Conservation (phyloP, 2,329 filamentous ascomycete genomes). For the Bertia moriformis region DNA sequence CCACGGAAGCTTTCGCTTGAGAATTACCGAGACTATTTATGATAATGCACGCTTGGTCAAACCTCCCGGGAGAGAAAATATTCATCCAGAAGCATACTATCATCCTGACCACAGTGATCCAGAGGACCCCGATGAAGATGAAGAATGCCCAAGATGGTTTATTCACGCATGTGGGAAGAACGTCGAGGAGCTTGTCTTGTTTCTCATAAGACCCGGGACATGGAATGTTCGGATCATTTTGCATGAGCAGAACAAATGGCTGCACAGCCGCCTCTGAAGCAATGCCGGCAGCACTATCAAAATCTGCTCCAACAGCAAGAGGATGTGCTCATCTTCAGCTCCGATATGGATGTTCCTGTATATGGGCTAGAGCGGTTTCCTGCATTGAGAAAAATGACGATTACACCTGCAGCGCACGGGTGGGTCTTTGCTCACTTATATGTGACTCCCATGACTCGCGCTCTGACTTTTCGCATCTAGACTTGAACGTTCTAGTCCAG, state of each 20-base stretch:
- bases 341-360: slow-evolving; percentile 15
- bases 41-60: neutral
- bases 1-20: neutral
- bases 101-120: neutral
- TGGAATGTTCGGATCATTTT: neutral
- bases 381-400: slow-evolving; percentile 16
- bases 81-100: no score
- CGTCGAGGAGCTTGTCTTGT: neutral
- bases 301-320: slow-evolving; percentile 16
- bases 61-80: neutral
- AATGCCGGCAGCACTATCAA: slow-evolving; percentile 15
- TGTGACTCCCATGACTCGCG: slow-evolving; percentile 25
- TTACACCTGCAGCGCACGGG: slow-evolving; percentile 24
- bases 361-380: slow-evolving; percentile 18
- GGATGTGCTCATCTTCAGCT: slow-evolving; percentile 9
- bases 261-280: slow-evolving; percentile 6
- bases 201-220: neutral
- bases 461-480: no score
- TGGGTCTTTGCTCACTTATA: slow-evolving; percentile 18
- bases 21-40: neutral
- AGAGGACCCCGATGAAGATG: neutral
- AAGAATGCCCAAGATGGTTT: neutral
- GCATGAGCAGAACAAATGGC: neutral
- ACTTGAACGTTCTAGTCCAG: no score
- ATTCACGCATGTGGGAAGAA: neutral